Evolutionary conservation across 1,139 yeast species (phyloP).

Genomic region (Suhomyces coccinellae): DNA sequence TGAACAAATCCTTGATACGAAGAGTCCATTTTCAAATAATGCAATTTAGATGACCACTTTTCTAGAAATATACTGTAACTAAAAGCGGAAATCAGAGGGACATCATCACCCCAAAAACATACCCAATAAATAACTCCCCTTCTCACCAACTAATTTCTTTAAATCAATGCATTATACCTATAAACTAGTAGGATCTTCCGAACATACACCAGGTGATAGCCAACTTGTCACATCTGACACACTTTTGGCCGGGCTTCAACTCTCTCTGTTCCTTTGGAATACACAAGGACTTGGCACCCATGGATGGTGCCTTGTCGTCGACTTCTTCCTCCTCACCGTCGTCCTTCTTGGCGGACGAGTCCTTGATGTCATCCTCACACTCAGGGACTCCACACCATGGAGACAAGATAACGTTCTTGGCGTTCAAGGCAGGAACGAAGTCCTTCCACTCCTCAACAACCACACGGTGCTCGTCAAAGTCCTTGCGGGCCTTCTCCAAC

Average conservation of each 20-base stretch:
- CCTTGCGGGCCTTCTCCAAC: slow-evolving; percentile 75
- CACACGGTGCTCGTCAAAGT: slow-evolving; percentile 81
- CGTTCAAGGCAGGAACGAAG: slow-evolving; percentile 89
- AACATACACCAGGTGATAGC: slow-evolving; percentile 89
- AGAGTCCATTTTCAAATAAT: no score
- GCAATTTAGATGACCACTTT: no score
- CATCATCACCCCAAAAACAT: background rate
- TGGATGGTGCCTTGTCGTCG: slow-evolving; percentile 95
- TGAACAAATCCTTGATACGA: no score
- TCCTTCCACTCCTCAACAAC: slow-evolving; percentile 84
- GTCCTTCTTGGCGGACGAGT: slow-evolving; percentile 79
- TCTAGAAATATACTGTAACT: no score
- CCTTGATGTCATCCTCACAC: slow-evolving; percentile 97
- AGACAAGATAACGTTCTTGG: slow-evolving; percentile 83
- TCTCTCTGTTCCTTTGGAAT: slow-evolving; percentile 92
- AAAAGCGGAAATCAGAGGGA: no score
- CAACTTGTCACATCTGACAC: slow-evolving; percentile 76
- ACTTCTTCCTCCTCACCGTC: slow-evolving; percentile 82
- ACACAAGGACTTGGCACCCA: slow-evolving; percentile 99
- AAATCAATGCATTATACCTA: slow-evolving; percentile 3
- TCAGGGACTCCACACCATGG: slow-evolving; percentile 97
- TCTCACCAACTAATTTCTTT: background rate
- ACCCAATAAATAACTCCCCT: background rate
- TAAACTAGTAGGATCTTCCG: slow-evolving; percentile 81
- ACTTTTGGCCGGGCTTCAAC: slow-evolving; percentile 74